Evolutionary conservation across 2,329 filamentous ascomycete genomes (phyloP), one percentile per base, ranked within the genome.

Genomic region (Talaromyces sp.): DNA sequence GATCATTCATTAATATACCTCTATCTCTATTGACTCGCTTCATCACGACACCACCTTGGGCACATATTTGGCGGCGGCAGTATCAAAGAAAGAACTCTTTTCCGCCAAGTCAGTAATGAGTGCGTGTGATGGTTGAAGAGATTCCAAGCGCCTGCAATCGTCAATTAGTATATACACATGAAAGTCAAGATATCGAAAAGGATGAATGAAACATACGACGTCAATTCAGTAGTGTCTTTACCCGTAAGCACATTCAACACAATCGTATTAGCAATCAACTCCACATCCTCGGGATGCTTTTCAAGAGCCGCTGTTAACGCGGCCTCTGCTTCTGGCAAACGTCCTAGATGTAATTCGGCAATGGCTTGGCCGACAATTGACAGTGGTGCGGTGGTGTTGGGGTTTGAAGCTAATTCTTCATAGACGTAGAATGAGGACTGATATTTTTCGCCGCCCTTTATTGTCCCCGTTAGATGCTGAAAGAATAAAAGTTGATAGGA

Each of bases 371-470:
- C 87, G 61, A 96, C 85, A 57, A 97, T 83, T 17, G 85, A 88
- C 64, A 86, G 81, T 54, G 87, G 81, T 15, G 89, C 89, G 51
- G 90, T 86, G 17, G 89, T 91, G 33, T 89, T 86, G 2, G 91
- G 88, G 28, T 89, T 87, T 70, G 96, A 90, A 4, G 94, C 93
- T 51, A 97, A 84, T 75, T 99, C 94, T 76, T 97, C 93, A 69
- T 91, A 97, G 61, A 97, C 93, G 80, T 99, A 97, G 76, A 96
- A 97, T 17, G 93, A 88, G 70, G 94, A 89, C 70, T 97, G 94
- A 76, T 97, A 97, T 73, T 91, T 94, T 66, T 96, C 91, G 65
- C 92, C 92, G 69, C 93, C 93, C 88, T 96, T n/a, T n/a, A n/a
- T n/a, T n/a, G n/a, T n/a, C n/a, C n/a, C n/a, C n/a, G n/a, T n/a